Evolutionary conservation across 129 eudicot species (phyloP), one percentile per base, ranked within the genome.

Genomic region (Centrapalus pauciflorus): DNA sequence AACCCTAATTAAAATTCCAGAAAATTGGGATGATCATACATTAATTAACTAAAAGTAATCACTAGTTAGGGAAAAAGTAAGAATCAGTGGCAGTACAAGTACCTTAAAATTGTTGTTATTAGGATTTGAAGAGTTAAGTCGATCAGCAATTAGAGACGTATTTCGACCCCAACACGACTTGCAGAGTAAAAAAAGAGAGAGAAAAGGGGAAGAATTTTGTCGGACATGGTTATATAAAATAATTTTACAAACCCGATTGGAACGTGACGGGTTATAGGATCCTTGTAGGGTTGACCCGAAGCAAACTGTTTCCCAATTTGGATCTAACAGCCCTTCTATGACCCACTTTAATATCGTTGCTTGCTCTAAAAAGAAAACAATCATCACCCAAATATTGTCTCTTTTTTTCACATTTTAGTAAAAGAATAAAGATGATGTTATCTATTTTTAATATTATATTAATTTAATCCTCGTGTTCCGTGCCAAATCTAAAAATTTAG

Each of bases 141-240:
- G 64, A 58, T 58, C 27, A 58, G 64, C 43, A 30, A 58, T 10
- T 30, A 29, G 25, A 57, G 21, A 55, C 61, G 61, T 29, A 16
- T 28, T 57, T 57, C 14, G 38, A n/a, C 62, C 34, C 62, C 62
- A 2, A 28, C 11, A 27, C 60, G 61, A 55, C 61, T 55, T 55
- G 37, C 61, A 55, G 61, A 11, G 61, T n/a, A 14, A 48, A 17
- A n/a, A 17, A 4, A 29, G 26, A 30, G 34, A 30, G 43, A 58
- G 24, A 57, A 30, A 58, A 7, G 43, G 64, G 41, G 64, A 30
- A 58, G 64, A 58, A 58, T 58, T 58, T 58, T 30, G 64, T 58
- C 64, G 64, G 43, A 14, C 26, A 14, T 58, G 34, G 35, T 55
- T 4, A 55, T 55, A 26, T 20, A 30, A 7, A 55, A 55, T 5